Percentiles rank a stretch among this genome's conserved stretches.
These are phyloP conservation scores for Saksenaea oblongispora DNA, from an alignment of 371 early-diverging fungal species.

Conservation along the genomic window DNA sequence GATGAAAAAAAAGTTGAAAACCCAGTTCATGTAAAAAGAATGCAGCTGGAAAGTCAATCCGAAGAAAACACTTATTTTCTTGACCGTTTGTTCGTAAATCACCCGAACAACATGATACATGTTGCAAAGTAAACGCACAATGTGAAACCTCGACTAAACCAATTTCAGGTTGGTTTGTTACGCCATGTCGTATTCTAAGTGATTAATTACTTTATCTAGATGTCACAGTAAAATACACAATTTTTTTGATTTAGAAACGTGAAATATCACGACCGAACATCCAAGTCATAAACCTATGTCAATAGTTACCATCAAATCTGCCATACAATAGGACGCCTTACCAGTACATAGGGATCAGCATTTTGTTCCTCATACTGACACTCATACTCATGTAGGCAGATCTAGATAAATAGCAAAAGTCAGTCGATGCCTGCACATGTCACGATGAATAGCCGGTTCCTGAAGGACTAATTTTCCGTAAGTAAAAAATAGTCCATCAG, in stretches of 20 bases:
- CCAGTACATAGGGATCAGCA: slow-evolving; percentile 77
- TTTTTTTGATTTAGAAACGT: background rate
- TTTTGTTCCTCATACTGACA: slow-evolving; percentile 71
- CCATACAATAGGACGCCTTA: background rate
- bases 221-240: no score
- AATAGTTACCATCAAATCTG: background rate
- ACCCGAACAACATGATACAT: background rate
- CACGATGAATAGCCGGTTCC: no score
- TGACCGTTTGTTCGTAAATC: no score
- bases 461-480: no score
- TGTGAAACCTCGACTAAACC: background rate
- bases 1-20: slow-evolving; percentile 2
- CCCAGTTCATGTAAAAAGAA: background rate
- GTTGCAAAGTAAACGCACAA: background rate
- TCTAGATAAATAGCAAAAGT: no score
- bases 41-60: slow-evolving; percentile 2
- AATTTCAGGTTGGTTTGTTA: no score
- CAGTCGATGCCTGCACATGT: no score
- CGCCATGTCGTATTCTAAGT: no score
- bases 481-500: no score
- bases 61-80: background rate
- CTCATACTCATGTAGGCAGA: slow-evolving; percentile 78
- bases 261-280: slow-evolving; percentile 11
- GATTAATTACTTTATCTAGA: no score
- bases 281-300: slow-evolving; percentile 1